Percentiles rank a stretch among this genome's conserved stretches.
Conservation (phyloP, 2,329 filamentous ascomycete species). For the Paradendryphiella salina region DNA sequence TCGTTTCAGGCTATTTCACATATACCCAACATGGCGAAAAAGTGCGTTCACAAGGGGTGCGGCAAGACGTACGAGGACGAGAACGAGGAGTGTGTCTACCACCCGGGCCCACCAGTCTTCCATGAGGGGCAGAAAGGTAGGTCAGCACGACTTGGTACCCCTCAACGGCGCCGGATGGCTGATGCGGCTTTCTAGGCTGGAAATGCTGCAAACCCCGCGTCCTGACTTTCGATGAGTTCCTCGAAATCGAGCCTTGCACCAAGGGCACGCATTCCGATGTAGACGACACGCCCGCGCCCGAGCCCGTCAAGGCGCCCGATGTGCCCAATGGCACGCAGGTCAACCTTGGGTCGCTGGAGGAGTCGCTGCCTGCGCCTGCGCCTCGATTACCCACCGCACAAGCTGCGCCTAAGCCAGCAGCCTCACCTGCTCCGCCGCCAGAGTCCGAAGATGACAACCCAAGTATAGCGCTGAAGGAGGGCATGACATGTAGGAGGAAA, state of each 20-base stretch:
- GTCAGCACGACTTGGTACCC: background rate
- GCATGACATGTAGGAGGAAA: conserved; percentile 75
- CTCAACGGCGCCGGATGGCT: background rate
- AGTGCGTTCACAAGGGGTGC: conserved; percentile 96
- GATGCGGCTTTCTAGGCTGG: conserved; percentile 69
- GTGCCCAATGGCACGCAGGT: conserved; percentile 44
- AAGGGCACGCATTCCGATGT: conserved; percentile 89
- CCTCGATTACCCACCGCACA: conserved; percentile 41
- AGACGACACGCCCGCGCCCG: conserved; percentile 66
- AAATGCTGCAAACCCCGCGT: conserved; percentile 98
- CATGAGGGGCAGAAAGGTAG: conserved; percentile 98
- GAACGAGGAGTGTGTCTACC: conserved; percentile 84
- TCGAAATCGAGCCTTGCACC: conserved; percentile 88
- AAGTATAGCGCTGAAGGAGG: conserved; percentile 70
- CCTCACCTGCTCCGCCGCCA: conserved; percentile 45
- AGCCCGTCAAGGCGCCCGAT: conserved; percentile 54
- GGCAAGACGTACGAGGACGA: conserved; percentile 83
- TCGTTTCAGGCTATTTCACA: conserved; percentile 2
- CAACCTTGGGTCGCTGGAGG: conserved; percentile 37
- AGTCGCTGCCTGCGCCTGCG: conserved; percentile 38
- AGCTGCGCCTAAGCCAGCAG: conserved; percentile 28
- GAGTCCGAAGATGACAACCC: conserved; percentile 83
- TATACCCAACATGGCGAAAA: conserved; percentile 64
- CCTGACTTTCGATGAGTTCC: conserved; percentile 97
- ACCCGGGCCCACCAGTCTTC: conserved; percentile 87